Conservation (phyloP, 2,329 filamentous ascomycete species). For the Didymellaceae sp. region DNA sequence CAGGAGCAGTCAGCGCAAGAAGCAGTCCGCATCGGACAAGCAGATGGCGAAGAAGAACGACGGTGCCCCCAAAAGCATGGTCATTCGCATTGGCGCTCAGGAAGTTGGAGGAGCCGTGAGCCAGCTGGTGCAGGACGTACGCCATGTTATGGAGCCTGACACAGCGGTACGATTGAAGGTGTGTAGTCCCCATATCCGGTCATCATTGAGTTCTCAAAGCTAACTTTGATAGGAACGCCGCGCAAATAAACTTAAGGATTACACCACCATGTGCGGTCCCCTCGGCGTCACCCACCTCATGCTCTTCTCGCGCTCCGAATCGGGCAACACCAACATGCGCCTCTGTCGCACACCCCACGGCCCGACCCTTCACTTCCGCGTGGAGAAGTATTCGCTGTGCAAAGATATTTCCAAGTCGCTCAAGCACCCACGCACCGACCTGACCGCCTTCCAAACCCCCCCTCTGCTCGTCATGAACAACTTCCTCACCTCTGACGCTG, state of each 20-base stretch:
- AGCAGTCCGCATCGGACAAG: constrained; percentile 45
- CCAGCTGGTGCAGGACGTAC: constrained; percentile 89
- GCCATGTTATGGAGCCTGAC: constrained; percentile 93
- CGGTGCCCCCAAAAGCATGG: constrained; percentile 91
- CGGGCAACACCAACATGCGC: constrained; percentile 90
- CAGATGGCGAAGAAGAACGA: constrained; percentile 61
- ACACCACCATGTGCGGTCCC: constrained; percentile 92
- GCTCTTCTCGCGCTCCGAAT: constrained; percentile 87
- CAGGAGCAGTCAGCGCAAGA: constrained; percentile 39
- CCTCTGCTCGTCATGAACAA: constrained; percentile 99
- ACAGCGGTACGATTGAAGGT: constrained; percentile 85
- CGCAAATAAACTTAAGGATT: constrained; percentile 88
- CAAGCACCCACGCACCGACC: constrained; percentile 81
- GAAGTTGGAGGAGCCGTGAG: constrained; percentile 91
- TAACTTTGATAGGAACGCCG: constrained; percentile 70
- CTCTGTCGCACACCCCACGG: constrained; percentile 87
- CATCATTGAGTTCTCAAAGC: background rate
- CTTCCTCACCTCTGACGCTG: constrained; percentile 70
- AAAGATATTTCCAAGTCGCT: constrained; percentile 87
- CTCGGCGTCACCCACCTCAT: constrained; percentile 91
- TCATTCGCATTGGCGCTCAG: constrained; percentile 93
- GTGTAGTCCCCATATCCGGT: constrained; percentile 10
- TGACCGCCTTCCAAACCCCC: constrained; percentile 78
- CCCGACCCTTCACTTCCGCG: constrained; percentile 90
- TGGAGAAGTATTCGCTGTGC: constrained; percentile 92